A percentile compares a stretch with the other conserved stretches of the same genome.
These are phyloP conservation scores for Endoconidiophora polonica DNA, from an alignment of 2,329 filamentous ascomycete genomes.

Conservation along the genomic window DNA sequence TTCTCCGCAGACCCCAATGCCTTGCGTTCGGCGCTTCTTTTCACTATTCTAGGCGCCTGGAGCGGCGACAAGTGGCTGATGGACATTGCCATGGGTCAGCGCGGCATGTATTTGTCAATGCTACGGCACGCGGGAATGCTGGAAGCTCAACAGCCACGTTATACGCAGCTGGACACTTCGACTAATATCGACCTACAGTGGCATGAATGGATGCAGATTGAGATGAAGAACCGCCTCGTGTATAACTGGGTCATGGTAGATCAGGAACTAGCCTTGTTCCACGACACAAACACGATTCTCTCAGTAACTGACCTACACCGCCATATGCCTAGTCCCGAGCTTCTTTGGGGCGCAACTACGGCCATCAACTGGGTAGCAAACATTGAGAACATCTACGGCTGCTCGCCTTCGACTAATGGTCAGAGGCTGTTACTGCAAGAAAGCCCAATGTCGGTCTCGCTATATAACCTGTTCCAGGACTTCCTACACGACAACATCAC, in stretches of 20 bases:
- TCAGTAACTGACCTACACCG: conserved; percentile 48
- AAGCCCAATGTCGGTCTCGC: conserved; percentile 32
- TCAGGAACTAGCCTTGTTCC: conserved; percentile 51
- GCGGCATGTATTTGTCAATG: conserved; percentile 59
- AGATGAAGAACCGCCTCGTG: conserved; percentile 48
- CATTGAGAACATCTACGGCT: conserved; percentile 42
- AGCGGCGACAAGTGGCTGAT: conserved; percentile 64
- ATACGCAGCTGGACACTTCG: neutral
- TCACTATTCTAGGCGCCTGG: conserved; percentile 53
- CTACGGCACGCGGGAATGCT: conserved; percentile 52
- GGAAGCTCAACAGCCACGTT: conserved; percentile 26
- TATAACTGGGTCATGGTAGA: conserved; percentile 64
- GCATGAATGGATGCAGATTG: conserved; percentile 48
- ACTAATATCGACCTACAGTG: conserved; percentile 35
- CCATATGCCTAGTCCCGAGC: conserved; percentile 44
- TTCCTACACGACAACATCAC: conserved; percentile 49
- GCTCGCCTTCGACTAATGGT: conserved; percentile 16
- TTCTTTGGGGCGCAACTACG: conserved; percentile 44
- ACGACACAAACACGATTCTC: conserved; percentile 45
- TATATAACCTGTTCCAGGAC: conserved; percentile 49
- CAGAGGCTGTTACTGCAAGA: neutral
- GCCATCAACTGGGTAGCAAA: conserved; percentile 41
- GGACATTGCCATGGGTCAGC: conserved; percentile 59
- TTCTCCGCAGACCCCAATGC: conserved; percentile 48
- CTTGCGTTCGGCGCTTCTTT: conserved; percentile 48